A percentile compares a stretch with the other conserved stretches of the same genome.
Conservation (phyloP, 2,329 filamentous ascomycete species). For the Colletotrichum zoysiae region DNA sequence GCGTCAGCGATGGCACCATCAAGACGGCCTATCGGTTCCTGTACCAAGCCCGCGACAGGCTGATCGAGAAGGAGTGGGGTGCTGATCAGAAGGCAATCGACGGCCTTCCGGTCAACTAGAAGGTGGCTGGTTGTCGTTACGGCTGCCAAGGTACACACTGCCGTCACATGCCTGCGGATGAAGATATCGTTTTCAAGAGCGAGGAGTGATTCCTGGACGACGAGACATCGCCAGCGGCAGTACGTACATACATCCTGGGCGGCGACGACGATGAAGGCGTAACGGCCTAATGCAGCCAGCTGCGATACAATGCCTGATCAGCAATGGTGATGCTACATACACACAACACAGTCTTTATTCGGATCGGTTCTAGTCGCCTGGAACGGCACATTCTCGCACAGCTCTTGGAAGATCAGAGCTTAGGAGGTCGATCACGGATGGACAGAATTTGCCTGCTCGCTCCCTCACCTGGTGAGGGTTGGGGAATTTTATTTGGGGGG, state of each 20-base stretch:
- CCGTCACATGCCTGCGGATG: not conserved
- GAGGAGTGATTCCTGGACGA: not conserved
- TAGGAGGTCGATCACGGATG: constrained; percentile 13
- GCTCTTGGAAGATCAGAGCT: constrained; percentile 32
- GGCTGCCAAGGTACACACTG: not conserved
- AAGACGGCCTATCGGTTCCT: constrained; percentile 94
- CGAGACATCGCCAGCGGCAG: not conserved
- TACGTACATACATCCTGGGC: too few species aligned
- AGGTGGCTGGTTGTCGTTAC: constrained; percentile 14
- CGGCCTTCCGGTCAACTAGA: constrained; percentile 68
- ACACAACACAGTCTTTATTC: too few species aligned
- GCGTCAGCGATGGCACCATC: constrained; percentile 96
- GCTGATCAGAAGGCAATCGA: constrained; percentile 77
- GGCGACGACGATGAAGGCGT: too few species aligned
- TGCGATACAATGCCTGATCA: too few species aligned
- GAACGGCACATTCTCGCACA: constrained; percentile 19
- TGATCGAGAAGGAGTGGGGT: constrained; percentile 83
- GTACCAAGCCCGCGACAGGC: constrained; percentile 77
- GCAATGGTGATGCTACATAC: too few species aligned
- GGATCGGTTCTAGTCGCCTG: constrained; percentile 26
- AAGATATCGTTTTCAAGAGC: not conserved
- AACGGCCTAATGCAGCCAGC: not conserved
- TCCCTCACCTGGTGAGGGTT: not conserved
- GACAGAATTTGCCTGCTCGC: constrained; percentile 1
- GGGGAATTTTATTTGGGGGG: too few species aligned